Conservation (phyloP, 2,329 filamentous ascomycete genomes). For the Fusarium haematococcum region DNA sequence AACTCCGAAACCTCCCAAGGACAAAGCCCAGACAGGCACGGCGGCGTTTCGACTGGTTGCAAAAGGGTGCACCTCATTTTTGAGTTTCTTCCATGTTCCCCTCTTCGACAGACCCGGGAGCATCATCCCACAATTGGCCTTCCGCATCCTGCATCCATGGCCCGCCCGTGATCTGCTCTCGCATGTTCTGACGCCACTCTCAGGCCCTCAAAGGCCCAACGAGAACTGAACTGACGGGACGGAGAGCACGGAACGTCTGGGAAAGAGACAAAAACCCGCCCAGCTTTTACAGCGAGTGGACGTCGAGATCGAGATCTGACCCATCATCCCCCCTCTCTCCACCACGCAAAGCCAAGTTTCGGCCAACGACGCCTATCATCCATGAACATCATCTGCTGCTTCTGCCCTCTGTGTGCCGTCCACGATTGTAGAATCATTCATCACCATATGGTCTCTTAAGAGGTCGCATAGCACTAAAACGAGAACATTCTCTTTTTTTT, state of each 20-base stretch:
- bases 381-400: conserved; percentile 19
- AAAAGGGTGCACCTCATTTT: not conserved
- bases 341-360: conserved; percentile 13
- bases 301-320: conserved; percentile 34
- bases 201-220: conserved; percentile 1
- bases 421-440: not conserved
- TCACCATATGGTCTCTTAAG: conserved; percentile 7
- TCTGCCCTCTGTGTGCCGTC: not conserved
- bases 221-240: not conserved
- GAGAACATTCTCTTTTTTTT: not conserved
- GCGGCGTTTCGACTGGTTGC: conserved; percentile 5
- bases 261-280: not conserved
- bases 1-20: not conserved
- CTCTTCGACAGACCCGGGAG: conserved; percentile 14
- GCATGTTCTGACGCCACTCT: conserved; percentile 18
- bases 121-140: conserved; percentile 13
- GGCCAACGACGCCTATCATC: conserved; percentile 3
- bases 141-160: conserved; percentile 13
- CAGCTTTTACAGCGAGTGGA: conserved; percentile 6
- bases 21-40: conserved; percentile 2
- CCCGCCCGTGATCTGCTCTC: not conserved
- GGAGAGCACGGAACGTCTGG: conserved; percentile 2
- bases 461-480: conserved; percentile 19
- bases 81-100: not conserved
- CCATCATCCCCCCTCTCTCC: conserved; percentile 22